phyloP scores from a whole-genome alignment of 1,139 yeast genomes.

The Lodderomyces theae region DNA sequence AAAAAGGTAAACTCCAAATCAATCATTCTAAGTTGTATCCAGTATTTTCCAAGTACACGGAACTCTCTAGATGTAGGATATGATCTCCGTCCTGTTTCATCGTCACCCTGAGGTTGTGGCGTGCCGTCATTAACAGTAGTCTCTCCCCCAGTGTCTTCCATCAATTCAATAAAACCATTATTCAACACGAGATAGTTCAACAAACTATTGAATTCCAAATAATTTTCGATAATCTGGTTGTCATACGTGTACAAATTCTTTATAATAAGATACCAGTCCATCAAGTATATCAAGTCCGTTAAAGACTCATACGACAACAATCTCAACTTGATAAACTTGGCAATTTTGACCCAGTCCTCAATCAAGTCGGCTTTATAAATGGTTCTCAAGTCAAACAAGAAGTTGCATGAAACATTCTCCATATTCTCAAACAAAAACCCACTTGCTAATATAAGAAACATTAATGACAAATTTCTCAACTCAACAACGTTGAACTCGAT shows the following conservation, averaged over 20 bases:
- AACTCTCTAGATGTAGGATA: conserved; percentile 19
- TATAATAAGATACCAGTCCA: conserved; percentile 31
- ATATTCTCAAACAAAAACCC: conserved; percentile 22
- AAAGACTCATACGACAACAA: conserved; percentile 21
- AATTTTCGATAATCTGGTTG: conserved; percentile 25
- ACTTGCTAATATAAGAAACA: conserved; percentile 22
- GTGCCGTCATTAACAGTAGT: too few species aligned
- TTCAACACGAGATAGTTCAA: conserved; percentile 28
- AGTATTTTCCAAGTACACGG: conserved; percentile 22
- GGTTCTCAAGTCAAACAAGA: conserved; percentile 12
- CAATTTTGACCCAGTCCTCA: conserved; percentile 24
- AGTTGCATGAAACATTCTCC: conserved; percentile 6
- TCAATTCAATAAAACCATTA: conserved; percentile 23
- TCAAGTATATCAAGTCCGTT: conserved; percentile 26
- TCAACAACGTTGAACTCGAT: conserved; percentile 14
- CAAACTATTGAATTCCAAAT: conserved; percentile 32
- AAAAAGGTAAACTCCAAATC: conserved; percentile 32
- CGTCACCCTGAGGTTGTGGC: conserved; percentile 8
- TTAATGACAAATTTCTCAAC: conserved; percentile 17
- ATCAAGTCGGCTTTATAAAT: conserved; percentile 17
- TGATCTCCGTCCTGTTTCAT: neutral
- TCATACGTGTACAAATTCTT: conserved; percentile 24
- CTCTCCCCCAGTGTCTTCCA: conserved; percentile 15
- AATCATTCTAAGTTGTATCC: conserved; percentile 30
- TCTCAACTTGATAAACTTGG: conserved; percentile 22